A percentile compares a stretch with the other conserved stretches of the same genome.
These are phyloP conservation scores for Gracilaria domingensis DNA, from an alignment of 23 red algal genomes.

Conservation along the genomic window DNA sequence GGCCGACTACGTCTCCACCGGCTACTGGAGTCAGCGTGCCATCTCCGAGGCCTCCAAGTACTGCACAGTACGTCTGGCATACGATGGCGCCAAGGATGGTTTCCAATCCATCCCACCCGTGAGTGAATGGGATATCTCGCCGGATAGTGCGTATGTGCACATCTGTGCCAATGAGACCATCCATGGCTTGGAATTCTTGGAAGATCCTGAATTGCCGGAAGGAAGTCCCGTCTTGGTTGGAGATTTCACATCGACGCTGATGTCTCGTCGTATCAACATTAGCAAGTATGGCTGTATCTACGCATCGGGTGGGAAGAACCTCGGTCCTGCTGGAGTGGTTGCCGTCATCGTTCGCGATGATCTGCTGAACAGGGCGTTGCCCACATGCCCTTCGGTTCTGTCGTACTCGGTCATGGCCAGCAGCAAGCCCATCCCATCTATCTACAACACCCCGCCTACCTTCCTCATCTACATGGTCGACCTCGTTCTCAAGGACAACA, in stretches of 20 bases:
- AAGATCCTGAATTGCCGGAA: conserved; percentile 43
- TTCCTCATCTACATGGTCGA: conserved; percentile 77
- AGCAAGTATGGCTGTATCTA: conserved; percentile 67
- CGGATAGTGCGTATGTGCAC: conserved; percentile 63
- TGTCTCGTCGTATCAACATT: conserved; percentile 46
- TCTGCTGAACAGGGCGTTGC: conserved; percentile 26
- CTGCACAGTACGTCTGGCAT: conserved; percentile 55
- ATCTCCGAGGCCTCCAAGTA: conserved; percentile 58
- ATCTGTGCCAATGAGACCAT: conserved; percentile 72
- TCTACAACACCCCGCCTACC: conserved; percentile 70
- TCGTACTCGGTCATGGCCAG: conserved; percentile 50
- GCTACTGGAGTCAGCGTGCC: conserved; percentile 63
- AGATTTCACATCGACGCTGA: conserved; percentile 65
- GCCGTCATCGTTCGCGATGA: conserved; percentile 47
- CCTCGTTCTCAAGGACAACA: conserved; percentile 54
- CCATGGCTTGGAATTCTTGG: conserved; percentile 58
- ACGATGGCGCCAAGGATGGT: conserved; percentile 46
- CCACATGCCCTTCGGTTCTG: conserved; percentile 59
- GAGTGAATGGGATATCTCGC: conserved; percentile 49
- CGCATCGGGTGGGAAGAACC: conserved; percentile 70
- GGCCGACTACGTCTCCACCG: conserved; percentile 59
- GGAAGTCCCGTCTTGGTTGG: conserved; percentile 52
- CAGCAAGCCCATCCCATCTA: conserved; percentile 59
- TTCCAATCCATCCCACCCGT: conserved; percentile 44
- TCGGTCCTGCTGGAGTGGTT: conserved; percentile 54